A percentile compares a stretch with the other conserved stretches of the same genome.
Evolutionary conservation across 805 yeast species (phyloP).

Genomic region (Saccharomyces mikatae): DNA sequence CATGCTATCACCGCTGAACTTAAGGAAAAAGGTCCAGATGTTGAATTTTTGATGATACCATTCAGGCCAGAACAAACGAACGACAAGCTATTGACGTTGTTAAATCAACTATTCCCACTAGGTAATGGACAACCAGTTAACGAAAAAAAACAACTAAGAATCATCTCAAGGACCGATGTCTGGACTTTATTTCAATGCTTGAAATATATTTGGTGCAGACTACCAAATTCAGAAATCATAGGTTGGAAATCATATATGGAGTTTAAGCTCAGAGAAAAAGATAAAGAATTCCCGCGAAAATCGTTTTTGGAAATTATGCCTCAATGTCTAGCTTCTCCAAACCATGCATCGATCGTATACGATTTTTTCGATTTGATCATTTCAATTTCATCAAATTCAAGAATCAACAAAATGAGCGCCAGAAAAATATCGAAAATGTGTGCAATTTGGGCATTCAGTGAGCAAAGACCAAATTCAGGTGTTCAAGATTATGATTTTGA

Average conservation of each 20-base stretch:
- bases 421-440: conserved; percentile 74
- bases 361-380: conserved; percentile 79
- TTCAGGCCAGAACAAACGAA: conserved; percentile 66
- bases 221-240: conserved; percentile 69
- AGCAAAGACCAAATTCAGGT: conserved; percentile 9
- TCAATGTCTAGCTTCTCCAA: conserved; percentile 68
- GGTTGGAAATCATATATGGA: conserved; percentile 80
- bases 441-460: conserved; percentile 79
- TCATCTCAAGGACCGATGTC: conserved; percentile 50
- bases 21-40: conserved; percentile 59
- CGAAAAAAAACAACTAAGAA: conserved; percentile 33
- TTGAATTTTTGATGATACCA: conserved; percentile 70
- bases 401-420: conserved; percentile 69
- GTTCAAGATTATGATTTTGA: conserved; percentile 27
- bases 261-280: conserved; percentile 57
- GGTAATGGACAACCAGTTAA: conserved; percentile 43
- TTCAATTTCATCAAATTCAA: conserved; percentile 69
- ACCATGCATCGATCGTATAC: conserved; percentile 83
- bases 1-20: conserved; percentile 67
- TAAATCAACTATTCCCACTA: conserved; percentile 50
- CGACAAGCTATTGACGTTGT: conserved; percentile 46
- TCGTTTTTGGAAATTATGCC: conserved; percentile 83
- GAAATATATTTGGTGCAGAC: conserved; percentile 80
- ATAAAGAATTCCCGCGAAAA: conserved; percentile 56
- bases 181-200: conserved; percentile 65